Base-by-base conservation (phyloP, 1,284 basidiomycete genomes). In the Tilletia horrida region DNA sequence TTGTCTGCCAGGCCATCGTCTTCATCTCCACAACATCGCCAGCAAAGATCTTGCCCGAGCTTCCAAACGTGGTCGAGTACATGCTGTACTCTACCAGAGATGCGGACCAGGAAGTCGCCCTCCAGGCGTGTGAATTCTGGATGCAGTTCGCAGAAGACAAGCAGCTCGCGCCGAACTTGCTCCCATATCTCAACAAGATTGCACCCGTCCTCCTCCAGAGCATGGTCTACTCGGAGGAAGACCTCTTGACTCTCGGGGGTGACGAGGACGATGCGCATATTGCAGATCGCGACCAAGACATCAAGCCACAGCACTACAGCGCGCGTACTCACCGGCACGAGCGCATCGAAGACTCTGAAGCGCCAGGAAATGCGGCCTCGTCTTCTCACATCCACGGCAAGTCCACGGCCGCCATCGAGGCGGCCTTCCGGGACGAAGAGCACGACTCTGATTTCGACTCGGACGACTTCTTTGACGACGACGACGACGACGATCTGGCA, bases 101-200 rank as follows among this genome's bases (percentile, higher is more conserved):
- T 85, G 89, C 91, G 83, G 91, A 97, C 83, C 77, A 81, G 61
- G 80, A 81, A 55, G 79, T 81, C 42, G 77, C 79, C 27, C 73
- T 83, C 61, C 93, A 96, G 84, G 96, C 96, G 14, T 97, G 93
- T 86, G 96, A 99, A 85, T 98, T 99, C 84, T 98, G 96, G 96
- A 87, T 99, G 71, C 97, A 95, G 1, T 98, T 99, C 80, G 93
- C 96, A 18, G 96, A 99, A 82, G 93, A 97, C 79, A 88, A 89
- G 16, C 89, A 91, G 63, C 86, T 98, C 29, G 88, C 89, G 18
- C 88, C 88, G 16, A 91, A 91, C 82, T 85, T 99, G 35, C 88
- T 89, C 66, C 93, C 93, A 0, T 88, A 94, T 71, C 86, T 99
- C 9, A 87, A 85, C 48, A 91, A 91, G 75, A 90, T 99, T 57